A percentile compares a stretch with the other conserved stretches of the same genome.
phyloP scores from a whole-genome alignment of 2,329 filamentous ascomycete species.

The Phaeoacremonium minimum region DNA sequence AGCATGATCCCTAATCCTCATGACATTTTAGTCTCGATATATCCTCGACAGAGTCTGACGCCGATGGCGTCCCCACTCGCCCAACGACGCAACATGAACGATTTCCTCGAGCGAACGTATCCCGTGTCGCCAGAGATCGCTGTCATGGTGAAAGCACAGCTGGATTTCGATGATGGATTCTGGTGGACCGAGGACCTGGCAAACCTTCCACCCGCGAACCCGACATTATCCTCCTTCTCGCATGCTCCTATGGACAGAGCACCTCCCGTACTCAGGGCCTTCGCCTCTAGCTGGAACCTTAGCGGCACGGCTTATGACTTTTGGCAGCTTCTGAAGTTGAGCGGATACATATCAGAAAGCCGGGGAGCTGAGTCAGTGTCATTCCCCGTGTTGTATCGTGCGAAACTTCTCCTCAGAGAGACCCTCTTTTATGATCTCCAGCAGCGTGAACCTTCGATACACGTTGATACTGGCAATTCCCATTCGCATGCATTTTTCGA shows the following conservation, averaged over 20 bases:
- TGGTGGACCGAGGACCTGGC: constrained; percentile 53
- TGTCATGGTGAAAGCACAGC: constrained; percentile 35
- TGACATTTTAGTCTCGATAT: constrained; percentile 31
- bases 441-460: constrained; percentile 41
- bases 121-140: constrained; percentile 31
- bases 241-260: constrained; percentile 33
- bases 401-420: constrained; percentile 52
- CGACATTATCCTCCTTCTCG: constrained; percentile 30
- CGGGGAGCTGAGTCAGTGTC: constrained; percentile 42
- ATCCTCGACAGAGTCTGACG: constrained; percentile 44
- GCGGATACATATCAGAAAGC: constrained; percentile 40
- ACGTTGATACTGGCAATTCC: constrained; percentile 26
- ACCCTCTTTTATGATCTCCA: constrained; percentile 49
- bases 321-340: constrained; percentile 47
- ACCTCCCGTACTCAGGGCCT: constrained; percentile 44
- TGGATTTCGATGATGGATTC: constrained; percentile 53
- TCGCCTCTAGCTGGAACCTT: constrained; percentile 49
- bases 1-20: constrained; percentile 14
- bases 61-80: constrained; percentile 46
- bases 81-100: constrained; percentile 45
- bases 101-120: constrained; percentile 43
- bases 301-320: constrained; percentile 44
- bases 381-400: constrained; percentile 47
- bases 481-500: constrained; percentile 28
- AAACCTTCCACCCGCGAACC: constrained; percentile 30